Evolutionary conservation across 2,329 filamentous ascomycete species (phyloP).

Genomic region (Alternaria infectoria): DNA sequence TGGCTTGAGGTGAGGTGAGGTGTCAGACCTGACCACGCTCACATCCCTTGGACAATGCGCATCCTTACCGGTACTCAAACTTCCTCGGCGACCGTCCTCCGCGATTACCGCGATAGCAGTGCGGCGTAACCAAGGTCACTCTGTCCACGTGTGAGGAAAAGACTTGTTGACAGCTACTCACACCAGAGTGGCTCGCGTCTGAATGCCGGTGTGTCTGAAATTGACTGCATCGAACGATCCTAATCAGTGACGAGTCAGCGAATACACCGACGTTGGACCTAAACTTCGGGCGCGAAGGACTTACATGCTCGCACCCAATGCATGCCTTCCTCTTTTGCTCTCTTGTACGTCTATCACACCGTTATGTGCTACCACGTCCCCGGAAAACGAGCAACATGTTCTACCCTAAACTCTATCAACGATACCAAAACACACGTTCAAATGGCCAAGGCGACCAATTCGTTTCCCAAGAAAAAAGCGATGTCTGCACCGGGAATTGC

Average conservation of each 20-base stretch:
- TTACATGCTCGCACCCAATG: background rate
- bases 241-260: background rate
- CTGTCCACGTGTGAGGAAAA: background rate
- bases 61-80: background rate
- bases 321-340: background rate
- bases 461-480: background rate
- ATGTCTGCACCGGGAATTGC: background rate
- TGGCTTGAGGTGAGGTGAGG: background rate
- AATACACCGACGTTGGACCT: background rate
- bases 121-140: background rate
- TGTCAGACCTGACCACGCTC: background rate
- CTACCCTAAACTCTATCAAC: background rate
- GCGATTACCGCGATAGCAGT: constrained; percentile 1
- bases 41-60: background rate
- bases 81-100: background rate
- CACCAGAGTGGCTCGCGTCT: background rate
- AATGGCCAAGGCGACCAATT: background rate
- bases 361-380: background rate
- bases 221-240: background rate
- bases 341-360: background rate
- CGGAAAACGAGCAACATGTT: background rate
- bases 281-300: background rate
- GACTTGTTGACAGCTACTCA: background rate
- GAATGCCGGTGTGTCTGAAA: background rate
- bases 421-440: background rate